A percentile compares a stretch with the other conserved stretches of the same genome.
Evolutionary conservation across 192 early-diverging fungal genomes (phyloP).

Genomic region (Coemansia sp.): DNA sequence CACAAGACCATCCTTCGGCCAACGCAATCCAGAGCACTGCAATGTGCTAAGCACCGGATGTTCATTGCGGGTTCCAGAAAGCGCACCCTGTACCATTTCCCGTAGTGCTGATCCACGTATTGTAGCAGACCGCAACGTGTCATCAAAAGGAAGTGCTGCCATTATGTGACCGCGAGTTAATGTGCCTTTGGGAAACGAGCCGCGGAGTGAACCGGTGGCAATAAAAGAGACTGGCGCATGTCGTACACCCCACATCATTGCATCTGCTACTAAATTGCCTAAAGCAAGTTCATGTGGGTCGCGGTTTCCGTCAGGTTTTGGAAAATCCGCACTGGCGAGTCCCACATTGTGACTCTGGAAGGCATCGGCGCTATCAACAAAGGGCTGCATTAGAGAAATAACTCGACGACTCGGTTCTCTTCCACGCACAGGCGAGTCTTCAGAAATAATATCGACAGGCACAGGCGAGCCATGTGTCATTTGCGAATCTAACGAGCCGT

Average conservation of each 20-base stretch:
- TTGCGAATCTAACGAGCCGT: slow-evolving; percentile 56
- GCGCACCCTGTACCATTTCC: slow-evolving; percentile 51
- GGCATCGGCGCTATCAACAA: slow-evolving; percentile 8
- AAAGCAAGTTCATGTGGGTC: slow-evolving; percentile 58
- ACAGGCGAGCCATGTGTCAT: slow-evolving; percentile 62
- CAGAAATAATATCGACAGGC: slow-evolving; percentile 56
- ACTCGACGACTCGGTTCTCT: slow-evolving; percentile 25
- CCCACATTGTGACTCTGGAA: slow-evolving; percentile 51
- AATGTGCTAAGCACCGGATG: slow-evolving; percentile 53
- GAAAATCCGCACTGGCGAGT: slow-evolving; percentile 42
- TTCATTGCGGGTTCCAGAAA: slow-evolving; percentile 25
- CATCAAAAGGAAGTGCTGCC: slow-evolving; percentile 66
- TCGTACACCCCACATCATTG: slow-evolving; percentile 53
- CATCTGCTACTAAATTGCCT: slow-evolving; percentile 67
- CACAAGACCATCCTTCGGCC: neutral
- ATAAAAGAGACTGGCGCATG: slow-evolving; percentile 55
- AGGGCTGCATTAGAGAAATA: slow-evolving; percentile 15
- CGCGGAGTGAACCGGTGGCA: slow-evolving; percentile 66
- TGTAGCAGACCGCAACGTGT: slow-evolving; percentile 49
- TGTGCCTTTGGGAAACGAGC: slow-evolving; percentile 53
- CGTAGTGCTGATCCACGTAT: slow-evolving; percentile 58
- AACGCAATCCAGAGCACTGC: slow-evolving; percentile 63
- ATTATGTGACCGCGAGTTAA: slow-evolving; percentile 61
- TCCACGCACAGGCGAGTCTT: slow-evolving; percentile 53
- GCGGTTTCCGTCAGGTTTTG: slow-evolving; percentile 36